Percentiles rank a stretch among this genome's conserved stretches.
These are phyloP conservation scores for Alnus glutinosa DNA, from an alignment of 306 rosid species.

Conservation along the genomic window DNA sequence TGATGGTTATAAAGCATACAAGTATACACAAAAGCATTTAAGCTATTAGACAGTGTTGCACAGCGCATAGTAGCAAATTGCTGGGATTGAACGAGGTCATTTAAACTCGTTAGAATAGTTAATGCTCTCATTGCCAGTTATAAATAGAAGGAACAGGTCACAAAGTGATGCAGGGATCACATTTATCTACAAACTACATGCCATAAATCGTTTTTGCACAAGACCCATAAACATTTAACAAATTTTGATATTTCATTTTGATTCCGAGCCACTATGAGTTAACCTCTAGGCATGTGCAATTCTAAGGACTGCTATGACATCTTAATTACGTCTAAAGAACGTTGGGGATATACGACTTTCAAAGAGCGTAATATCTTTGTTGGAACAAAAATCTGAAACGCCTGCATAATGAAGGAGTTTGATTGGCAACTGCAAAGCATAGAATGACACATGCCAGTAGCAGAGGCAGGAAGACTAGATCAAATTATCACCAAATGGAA, in stretches of 20 bases:
- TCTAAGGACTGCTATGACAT: background rate
- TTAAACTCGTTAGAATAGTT: background rate
- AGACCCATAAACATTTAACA: background rate
- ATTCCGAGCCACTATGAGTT: background rate
- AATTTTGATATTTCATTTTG: background rate
- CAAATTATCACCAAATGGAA: background rate
- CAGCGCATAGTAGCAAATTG: background rate
- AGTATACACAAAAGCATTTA: background rate
- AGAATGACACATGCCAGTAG: background rate
- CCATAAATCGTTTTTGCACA: background rate
- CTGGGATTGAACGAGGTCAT: background rate
- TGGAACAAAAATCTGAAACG: background rate
- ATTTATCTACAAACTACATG: background rate
- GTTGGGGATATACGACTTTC: background rate
- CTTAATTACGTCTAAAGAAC: too few relatives aligned
- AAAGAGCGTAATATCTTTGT: background rate
- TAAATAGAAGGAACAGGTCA: background rate
- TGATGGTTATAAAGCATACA: background rate
- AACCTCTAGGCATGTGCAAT: background rate
- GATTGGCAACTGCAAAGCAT: background rate
- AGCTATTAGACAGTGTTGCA: background rate
- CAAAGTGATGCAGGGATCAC: background rate
- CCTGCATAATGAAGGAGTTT: background rate
- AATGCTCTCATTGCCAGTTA: background rate
- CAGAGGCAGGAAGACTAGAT: background rate